Conservation (phyloP, 208 protist genomes). For the Herpetomonas tarakana region DNA sequence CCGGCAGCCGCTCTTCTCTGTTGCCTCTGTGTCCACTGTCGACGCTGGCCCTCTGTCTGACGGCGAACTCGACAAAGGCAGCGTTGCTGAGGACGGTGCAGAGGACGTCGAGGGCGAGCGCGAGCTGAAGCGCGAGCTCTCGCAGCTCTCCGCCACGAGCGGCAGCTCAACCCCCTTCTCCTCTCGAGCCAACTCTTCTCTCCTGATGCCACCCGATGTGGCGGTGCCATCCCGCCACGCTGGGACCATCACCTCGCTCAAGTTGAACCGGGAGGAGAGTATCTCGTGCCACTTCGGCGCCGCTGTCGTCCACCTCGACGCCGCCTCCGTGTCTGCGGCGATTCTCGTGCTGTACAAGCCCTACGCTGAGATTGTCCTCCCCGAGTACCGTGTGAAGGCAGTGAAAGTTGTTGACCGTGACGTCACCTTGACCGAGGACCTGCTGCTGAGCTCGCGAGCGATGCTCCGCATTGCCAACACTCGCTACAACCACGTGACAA, state of each 20-base stretch:
- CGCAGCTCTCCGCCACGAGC: no score
- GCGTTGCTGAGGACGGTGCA: no score
- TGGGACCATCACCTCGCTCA: neutral
- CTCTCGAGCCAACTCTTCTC: no score
- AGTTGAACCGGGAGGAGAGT: conserved; percentile 18
- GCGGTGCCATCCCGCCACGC: no score
- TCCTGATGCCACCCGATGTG: no score
- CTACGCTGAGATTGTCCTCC: conserved; percentile 53
- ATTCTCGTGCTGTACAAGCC: conserved; percentile 59
- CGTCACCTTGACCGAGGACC: conserved; percentile 34
- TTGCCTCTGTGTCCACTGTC: no score
- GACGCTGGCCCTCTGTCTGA: no score
- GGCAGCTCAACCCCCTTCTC: no score
- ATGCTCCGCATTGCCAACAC: conserved; percentile 36
- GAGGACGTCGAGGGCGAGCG: no score
- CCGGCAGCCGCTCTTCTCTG: no score
- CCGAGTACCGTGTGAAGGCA: conserved; percentile 33
- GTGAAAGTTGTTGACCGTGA: conserved; percentile 46
- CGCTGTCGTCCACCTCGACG: conserved; percentile 35
- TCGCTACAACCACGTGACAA: conserved; percentile 50
- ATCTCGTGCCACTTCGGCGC: conserved; percentile 33
- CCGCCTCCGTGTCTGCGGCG: conserved; percentile 31
- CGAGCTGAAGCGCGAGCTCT: no score
- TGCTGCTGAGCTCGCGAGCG: conserved; percentile 39
- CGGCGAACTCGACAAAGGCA: no score